phyloP scores from a whole-genome alignment of 2,329 filamentous ascomycete species.

The Drechslerella dactyloides region DNA sequence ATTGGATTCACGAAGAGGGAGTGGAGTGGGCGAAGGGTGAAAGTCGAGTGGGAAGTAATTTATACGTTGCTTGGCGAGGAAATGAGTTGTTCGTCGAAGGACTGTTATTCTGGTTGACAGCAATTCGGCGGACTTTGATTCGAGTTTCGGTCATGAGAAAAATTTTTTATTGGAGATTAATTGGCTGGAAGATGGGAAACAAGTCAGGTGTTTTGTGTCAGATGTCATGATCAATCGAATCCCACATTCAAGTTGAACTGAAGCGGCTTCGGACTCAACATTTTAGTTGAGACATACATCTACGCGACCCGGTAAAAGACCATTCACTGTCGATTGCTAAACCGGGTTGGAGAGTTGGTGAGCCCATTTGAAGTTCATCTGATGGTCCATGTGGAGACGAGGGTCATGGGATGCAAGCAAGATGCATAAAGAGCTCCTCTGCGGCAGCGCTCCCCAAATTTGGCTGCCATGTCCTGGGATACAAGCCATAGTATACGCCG shows the following conservation, averaged over 20 bases:
- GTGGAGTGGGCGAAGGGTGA: slow-evolving; percentile 8
- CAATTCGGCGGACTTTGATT: background rate
- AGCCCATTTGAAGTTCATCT: slow-evolving; percentile 1
- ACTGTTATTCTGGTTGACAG: slow-evolving; percentile 3
- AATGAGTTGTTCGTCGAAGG: slow-evolving; percentile 27
- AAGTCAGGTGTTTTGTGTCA: too few species aligned
- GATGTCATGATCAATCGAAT: too few species aligned
- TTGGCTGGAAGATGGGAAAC: too few species aligned
- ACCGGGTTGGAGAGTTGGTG: background rate
- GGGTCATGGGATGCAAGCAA: slow-evolving; percentile 46
- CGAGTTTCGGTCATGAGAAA: background rate
- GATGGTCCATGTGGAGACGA: slow-evolving; percentile 30
- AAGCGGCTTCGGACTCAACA: too few species aligned
- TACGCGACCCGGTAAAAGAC: too few species aligned
- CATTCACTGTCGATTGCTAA: background rate
- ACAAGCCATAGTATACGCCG: background rate
- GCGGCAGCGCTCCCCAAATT: slow-evolving; percentile 16
- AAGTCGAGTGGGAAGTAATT: slow-evolving; percentile 21
- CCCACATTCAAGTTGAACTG: too few species aligned
- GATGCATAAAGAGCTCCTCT: slow-evolving; percentile 7
- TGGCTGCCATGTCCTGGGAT: background rate
- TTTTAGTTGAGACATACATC: background rate
- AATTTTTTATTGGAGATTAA: too few species aligned
- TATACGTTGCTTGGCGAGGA: slow-evolving; percentile 45
- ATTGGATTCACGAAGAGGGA: slow-evolving; percentile 20